A percentile compares a stretch with the other conserved stretches of the same genome.
Conservation (phyloP, 768 basidiomycete genomes). For the Mycena pura region DNA sequence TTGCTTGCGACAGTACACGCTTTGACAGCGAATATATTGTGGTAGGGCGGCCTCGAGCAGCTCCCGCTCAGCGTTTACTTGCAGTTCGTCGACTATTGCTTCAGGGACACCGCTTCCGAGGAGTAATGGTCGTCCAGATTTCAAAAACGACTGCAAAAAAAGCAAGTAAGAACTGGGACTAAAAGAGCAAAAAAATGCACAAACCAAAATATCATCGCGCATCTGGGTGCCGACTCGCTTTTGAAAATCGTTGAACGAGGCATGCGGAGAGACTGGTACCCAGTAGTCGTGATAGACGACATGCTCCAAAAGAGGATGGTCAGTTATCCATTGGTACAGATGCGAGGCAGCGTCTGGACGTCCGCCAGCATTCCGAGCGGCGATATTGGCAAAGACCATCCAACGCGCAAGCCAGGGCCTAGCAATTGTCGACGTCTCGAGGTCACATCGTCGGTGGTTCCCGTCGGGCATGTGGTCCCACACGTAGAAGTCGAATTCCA, state of each 20-base stretch:
- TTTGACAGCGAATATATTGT: slow-evolving; percentile 62
- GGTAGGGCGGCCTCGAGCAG: slow-evolving; percentile 52
- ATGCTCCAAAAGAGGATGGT: slow-evolving; percentile 64
- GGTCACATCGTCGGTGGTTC: slow-evolving; percentile 51
- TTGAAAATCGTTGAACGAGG: slow-evolving; percentile 44
- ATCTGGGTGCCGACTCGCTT: slow-evolving; percentile 50
- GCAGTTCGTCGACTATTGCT: slow-evolving; percentile 58
- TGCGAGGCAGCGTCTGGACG: slow-evolving; percentile 66
- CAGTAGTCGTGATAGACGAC: slow-evolving; percentile 65
- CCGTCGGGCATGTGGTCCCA: slow-evolving; percentile 65
- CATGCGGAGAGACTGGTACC: slow-evolving; percentile 66
- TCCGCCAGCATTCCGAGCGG: slow-evolving; percentile 64
- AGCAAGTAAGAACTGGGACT: background rate
- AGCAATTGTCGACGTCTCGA: slow-evolving; percentile 48
- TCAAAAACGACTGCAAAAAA: slow-evolving; percentile 62
- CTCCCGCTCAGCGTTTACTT: slow-evolving; percentile 59
- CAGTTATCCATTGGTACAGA: slow-evolving; percentile 59
- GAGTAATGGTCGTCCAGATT: slow-evolving; percentile 70
- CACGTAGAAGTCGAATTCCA: slow-evolving; percentile 74
- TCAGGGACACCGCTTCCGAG: slow-evolving; percentile 66
- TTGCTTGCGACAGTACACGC: slow-evolving; percentile 65
- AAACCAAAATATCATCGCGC: slow-evolving; percentile 66
- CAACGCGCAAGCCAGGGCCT: slow-evolving; percentile 69
- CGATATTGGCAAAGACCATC: slow-evolving; percentile 61
- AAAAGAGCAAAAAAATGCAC: slow-evolving; percentile 5